Evolutionary conservation across 1,139 yeast species (phyloP), one percentile per base, ranked within the genome.

Genomic region (Geotrichum cucujoidarum): DNA sequence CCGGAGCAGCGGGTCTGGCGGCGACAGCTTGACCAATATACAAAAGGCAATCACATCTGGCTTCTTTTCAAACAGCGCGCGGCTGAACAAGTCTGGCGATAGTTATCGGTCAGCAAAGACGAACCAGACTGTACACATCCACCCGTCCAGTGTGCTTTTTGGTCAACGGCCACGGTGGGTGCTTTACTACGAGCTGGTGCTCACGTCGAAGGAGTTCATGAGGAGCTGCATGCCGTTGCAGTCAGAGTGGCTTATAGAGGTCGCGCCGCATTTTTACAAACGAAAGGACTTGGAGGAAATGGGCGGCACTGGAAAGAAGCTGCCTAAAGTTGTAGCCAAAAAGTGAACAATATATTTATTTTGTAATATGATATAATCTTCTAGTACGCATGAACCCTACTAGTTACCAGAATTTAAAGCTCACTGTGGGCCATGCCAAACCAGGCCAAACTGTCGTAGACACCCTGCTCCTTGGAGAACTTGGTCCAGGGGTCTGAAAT

Each of bases 131-230:
- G 88, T 89, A 1, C 76, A 71, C 60, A 75, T 92, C 7, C 98
- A 92, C 60, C 98, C 98, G 0, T 83, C 95, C 0, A 82, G 92
- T 1, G 75, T 77, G 0, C 56, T 88, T 38, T 75, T 73, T 58
- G 72, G 75, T 6, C 70, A 73, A 14, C 79, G 77, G 53, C 95
- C 92, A 4, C 81, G 77, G 57, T 71, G 80, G 60, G 64, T 92
- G 1, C 65, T 92, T 21, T 92, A 88, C 63, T 86, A 89, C 59
- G 97, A 90, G 59, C 70, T 92, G 58, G 92, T 92, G 37, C 69
- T 86, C 33, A 92, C 98, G 0, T 78, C 87, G 41, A 86, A 83
- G 63, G 97, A 90, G 68, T 92, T 79, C 63, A 86, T 92, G 87
- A 70, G 97, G 49, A 88, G 84, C 56, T 86, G 95, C 61, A 75